Evolutionary conservation across 164 flowering plant species (phyloP), one percentile per base, ranked within the genome.

Genomic region (Aristolochia californica): DNA sequence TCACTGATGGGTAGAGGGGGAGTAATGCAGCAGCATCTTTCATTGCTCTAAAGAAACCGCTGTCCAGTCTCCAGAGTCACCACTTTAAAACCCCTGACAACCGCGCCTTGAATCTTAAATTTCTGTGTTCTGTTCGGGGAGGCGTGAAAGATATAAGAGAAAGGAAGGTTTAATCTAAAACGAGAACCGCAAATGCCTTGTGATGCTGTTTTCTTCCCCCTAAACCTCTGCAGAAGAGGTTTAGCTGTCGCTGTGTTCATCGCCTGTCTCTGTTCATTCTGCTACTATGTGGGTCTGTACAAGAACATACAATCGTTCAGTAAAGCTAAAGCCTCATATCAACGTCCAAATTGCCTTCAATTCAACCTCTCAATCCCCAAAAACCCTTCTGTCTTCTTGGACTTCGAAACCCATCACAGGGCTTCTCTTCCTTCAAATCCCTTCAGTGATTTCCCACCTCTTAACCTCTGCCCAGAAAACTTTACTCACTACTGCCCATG

Each of bases 401-500:
- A 50, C 54, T 50, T 58, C 61, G 38, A 16, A 4, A 13, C 61
- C 27, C 48, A 12, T 11, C 61, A 45, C 51, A 11, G 50, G 1
- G 34, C 45, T 43, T 15, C 51, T 50, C 62, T 49, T 26, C 50
- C 62, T 48, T 43, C 38, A 16, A 45, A 23, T 27, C 38, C 15
- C 63, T 45, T 43, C 49, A 21, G 5, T 22, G 5, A 34, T 45
- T 43, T 47, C 61, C 53, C 28, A 3, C 10, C 22, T 30, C 43
- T 58, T 40, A 12, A 28, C 5, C 53, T 25, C 52, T 58, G 58
- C 61, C 48, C 51, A 17, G 34, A 14, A 14, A 15, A 18, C 45
- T 43, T 38, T 50, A 15, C 58, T 14, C 43, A 28, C 58, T 25
- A 55, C 58, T 55, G 45, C 27, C 54, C 54, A 2, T 50, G 54